Percentiles rank a stretch among this genome's conserved stretches.
Evolutionary conservation across 306 rosid species (phyloP).

Genomic region (Ceratonia siliqua): DNA sequence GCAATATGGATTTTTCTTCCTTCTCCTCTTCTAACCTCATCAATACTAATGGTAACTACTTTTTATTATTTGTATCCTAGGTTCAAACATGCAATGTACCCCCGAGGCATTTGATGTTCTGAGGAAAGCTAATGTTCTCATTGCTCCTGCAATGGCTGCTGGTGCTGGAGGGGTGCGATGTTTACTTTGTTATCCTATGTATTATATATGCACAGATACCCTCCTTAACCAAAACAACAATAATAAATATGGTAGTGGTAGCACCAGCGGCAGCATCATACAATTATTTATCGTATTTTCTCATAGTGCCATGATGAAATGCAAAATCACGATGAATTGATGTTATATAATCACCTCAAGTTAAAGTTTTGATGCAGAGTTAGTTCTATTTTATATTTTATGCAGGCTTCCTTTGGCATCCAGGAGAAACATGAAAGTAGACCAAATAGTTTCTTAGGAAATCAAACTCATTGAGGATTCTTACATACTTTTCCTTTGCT

Average conservation of each 20-base stretch:
- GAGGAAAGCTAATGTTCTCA: constrained; percentile 82
- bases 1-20: constrained; percentile 6
- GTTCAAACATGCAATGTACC: constrained; percentile 95
- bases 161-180: constrained; percentile 98
- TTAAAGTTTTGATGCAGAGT: neutral
- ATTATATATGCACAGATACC: neutral
- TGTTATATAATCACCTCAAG: constrained; percentile 6
- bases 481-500: constrained; percentile 10
- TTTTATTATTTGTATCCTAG: constrained; percentile 44
- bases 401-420: neutral
- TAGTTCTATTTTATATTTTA: constrained; percentile 3
- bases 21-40: constrained; percentile 12
- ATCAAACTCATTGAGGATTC: neutral
- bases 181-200: constrained; percentile 37
- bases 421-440: constrained; percentile 6
- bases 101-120: constrained; percentile 88
- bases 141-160: constrained; percentile 99
- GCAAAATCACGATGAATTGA: neutral
- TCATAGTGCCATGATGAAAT: neutral
- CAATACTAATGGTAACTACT: constrained; percentile 27
- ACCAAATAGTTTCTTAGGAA: neutral
- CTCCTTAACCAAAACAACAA: constrained; percentile 4
- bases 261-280: neutral
- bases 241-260: neutral
- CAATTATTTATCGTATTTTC: neutral